Conservation (phyloP, 2,329 filamentous ascomycete species). For the Ceratocystiopsis brevicomis region DNA sequence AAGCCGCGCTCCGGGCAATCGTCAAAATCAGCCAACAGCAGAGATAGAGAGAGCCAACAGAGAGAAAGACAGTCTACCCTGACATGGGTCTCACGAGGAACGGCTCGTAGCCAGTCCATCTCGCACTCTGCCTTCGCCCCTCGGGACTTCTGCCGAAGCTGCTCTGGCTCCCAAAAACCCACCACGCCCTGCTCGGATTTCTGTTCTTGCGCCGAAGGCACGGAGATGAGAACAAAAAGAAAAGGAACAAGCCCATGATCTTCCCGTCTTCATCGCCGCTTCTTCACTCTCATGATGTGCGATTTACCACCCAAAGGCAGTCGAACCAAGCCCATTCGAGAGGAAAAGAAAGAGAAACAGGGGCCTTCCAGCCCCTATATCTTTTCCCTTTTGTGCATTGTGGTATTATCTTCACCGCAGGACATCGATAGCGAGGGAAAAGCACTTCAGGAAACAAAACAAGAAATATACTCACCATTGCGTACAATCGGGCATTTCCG, state of each 20-base stretch:
- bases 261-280: neutral
- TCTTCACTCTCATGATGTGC: neutral
- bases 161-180: neutral
- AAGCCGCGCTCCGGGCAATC: neutral
- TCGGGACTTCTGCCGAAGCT: too few relatives aligned
- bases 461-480: too few relatives aligned
- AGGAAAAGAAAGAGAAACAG: neutral
- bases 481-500: too few relatives aligned
- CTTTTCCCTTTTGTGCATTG: neutral
- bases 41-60: neutral
- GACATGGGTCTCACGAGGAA: neutral
- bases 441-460: too few relatives aligned
- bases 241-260: neutral
- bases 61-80: too few relatives aligned
- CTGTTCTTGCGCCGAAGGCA: conserved; percentile 14
- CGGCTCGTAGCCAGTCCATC: neutral
- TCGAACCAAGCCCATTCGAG: neutral
- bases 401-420: neutral
- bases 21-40: neutral
- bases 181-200: conserved; percentile 16
- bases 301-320: conserved; percentile 1
- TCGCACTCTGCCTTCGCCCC: neutral
- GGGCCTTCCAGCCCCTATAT: conserved; percentile 5
- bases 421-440: too few relatives aligned
- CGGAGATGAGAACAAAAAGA: neutral